Conservation (phyloP, 1,284 basidiomycete genomes). For the Cystobasidium sp. region DNA sequence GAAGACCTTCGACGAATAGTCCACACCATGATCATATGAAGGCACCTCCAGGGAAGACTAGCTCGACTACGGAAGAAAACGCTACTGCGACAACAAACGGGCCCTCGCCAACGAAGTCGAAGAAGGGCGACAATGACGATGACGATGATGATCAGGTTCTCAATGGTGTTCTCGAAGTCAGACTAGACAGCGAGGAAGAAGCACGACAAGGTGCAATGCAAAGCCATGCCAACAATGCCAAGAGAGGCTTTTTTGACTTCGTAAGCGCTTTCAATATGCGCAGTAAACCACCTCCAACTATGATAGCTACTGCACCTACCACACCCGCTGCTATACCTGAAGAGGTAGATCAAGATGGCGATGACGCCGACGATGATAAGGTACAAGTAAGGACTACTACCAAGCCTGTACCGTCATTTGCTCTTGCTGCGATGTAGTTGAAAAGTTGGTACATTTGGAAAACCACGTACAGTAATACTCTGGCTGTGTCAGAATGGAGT, state of each 20-base stretch:
- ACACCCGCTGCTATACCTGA: conserved; percentile 19
- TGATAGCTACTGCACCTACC: conserved; percentile 16
- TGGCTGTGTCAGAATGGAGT: too few species aligned
- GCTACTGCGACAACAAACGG: too few species aligned
- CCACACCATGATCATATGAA: background rate
- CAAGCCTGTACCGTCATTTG: too few species aligned
- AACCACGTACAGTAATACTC: too few species aligned
- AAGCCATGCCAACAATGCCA: background rate
- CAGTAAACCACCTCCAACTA: conserved; percentile 2
- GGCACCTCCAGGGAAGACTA: too few species aligned
- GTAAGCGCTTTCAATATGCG: conserved; percentile 9
- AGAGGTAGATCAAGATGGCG: background rate
- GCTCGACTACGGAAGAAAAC: too few species aligned
- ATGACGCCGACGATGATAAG: too few species aligned
- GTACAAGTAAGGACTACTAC: too few species aligned
- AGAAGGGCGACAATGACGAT: background rate
- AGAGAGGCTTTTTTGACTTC: conserved; percentile 28
- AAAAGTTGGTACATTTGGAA: background rate
- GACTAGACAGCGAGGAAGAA: conserved; percentile 19
- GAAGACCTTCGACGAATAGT: background rate
- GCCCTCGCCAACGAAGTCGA: too few species aligned
- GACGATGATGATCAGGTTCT: background rate
- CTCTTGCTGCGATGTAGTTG: background rate
- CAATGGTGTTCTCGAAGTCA: background rate
- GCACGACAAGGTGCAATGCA: background rate